These are phyloP conservation scores for Davidsoniella eucalypti DNA, from an alignment of 2,329 filamentous ascomycete genomes.

Conservation along the genomic window DNA sequence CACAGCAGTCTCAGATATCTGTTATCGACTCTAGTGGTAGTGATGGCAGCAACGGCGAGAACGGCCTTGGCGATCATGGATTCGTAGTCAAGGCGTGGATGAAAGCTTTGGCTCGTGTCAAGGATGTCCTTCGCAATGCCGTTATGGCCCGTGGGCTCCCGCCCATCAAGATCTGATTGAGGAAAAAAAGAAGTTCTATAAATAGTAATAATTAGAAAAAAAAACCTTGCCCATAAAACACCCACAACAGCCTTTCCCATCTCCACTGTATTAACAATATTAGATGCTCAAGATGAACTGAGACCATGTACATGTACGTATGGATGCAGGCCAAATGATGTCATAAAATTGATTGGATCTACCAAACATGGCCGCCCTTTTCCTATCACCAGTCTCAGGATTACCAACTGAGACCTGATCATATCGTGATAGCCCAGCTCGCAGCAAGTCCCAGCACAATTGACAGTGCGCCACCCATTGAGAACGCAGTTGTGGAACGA, in stretches of 20 bases:
- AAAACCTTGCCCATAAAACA: background rate
- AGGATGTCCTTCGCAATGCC: slow-evolving; percentile 36
- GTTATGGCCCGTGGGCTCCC: slow-evolving; percentile 37
- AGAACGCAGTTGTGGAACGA: too few relatives aligned
- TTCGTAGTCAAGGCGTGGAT: slow-evolving; percentile 25
- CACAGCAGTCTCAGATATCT: background rate
- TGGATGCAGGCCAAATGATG: too few relatives aligned
- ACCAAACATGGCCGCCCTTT: too few relatives aligned
- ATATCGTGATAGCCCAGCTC: too few relatives aligned
- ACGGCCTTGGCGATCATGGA: too few relatives aligned
- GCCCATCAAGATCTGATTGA: slow-evolving; percentile 1
- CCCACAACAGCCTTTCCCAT: background rate
- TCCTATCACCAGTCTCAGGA: too few relatives aligned
- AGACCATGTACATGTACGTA: too few relatives aligned
- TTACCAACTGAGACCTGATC: too few relatives aligned
- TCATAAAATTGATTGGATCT: too few relatives aligned
- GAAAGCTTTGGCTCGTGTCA: slow-evolving; percentile 27
- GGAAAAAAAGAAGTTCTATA: background rate
- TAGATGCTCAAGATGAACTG: too few relatives aligned
- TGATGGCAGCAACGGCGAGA: too few relatives aligned
- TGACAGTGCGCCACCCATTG: background rate
- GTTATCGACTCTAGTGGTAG: background rate
- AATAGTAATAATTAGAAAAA: background rate
- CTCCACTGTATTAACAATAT: too few relatives aligned
- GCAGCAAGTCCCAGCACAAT: background rate